A percentile compares a stretch with the other conserved stretches of the same genome.
Conservation (phyloP, 2,329 filamentous ascomycete species). For the Botrytis paeoniae region DNA sequence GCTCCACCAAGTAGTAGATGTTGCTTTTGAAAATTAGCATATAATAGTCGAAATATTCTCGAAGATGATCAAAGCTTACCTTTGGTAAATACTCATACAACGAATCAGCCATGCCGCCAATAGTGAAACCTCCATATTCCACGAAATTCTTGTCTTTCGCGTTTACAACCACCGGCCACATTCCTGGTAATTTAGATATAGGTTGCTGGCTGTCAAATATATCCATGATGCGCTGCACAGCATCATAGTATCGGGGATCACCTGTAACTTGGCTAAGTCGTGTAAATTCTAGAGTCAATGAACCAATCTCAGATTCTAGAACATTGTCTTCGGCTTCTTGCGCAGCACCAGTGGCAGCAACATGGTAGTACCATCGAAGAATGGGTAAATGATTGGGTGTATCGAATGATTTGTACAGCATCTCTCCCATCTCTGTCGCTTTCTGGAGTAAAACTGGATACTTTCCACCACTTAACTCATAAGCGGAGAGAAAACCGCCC, state of each 20-base stretch:
- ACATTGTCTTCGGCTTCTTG: constrained; percentile 53
- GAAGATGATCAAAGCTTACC: background rate
- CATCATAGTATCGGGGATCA: constrained; percentile 59
- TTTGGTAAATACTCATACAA: constrained; percentile 64
- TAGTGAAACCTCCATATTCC: constrained; percentile 41
- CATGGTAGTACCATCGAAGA: constrained; percentile 25
- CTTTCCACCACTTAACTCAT: constrained; percentile 36
- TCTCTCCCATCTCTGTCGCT: constrained; percentile 35
- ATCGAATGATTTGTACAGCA: constrained; percentile 45
- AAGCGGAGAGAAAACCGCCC: constrained; percentile 40
- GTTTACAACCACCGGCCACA: constrained; percentile 58
- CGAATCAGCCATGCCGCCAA: constrained; percentile 55
- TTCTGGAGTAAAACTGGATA: constrained; percentile 35
- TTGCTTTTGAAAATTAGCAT: constrained; percentile 19
- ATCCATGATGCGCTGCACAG: constrained; percentile 54
- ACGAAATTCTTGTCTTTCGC: constrained; percentile 43
- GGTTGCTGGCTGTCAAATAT: constrained; percentile 52
- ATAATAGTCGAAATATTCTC: rapidly evolving
- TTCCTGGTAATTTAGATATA: constrained; percentile 53
- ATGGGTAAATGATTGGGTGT: constrained; percentile 55
- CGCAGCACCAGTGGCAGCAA: constrained; percentile 53
- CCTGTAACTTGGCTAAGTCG: constrained; percentile 61
- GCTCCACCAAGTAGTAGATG: constrained; percentile 24
- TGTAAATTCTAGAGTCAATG: constrained; percentile 59
- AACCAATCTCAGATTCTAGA: constrained; percentile 56